Evolutionary conservation across 2,329 filamentous ascomycete species (phyloP).

Genomic region (Penicillium sclerotiorum): DNA sequence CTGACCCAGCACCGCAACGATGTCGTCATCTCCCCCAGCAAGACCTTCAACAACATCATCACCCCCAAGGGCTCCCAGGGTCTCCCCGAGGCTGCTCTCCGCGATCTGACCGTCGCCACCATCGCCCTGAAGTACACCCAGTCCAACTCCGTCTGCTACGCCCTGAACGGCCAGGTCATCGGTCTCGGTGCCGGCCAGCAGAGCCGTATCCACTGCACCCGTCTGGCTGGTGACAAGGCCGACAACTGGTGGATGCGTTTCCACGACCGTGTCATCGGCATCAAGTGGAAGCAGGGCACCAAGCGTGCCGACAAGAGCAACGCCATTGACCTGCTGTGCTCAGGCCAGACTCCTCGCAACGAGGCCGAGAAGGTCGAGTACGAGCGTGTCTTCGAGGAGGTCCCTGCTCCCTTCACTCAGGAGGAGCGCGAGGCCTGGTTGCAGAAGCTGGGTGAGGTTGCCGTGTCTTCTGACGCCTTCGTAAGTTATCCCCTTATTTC

Average conservation of each 20-base stretch:
- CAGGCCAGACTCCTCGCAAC: conserved; percentile 79
- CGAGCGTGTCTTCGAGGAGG: conserved; percentile 86
- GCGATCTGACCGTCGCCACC: conserved; percentile 91
- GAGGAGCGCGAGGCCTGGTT: conserved; percentile 89
- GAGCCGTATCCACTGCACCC: conserved; percentile 97
- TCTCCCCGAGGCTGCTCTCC: conserved; percentile 78
- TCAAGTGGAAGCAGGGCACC: conserved; percentile 97
- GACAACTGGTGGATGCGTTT: conserved; percentile 99
- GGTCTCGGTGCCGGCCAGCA: conserved; percentile 96
- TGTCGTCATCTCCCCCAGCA: conserved; percentile 75
- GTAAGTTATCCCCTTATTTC: conserved; percentile 56
- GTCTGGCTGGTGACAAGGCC: conserved; percentile 94
- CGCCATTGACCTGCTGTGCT: conserved; percentile 92
- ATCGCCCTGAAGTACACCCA: conserved; percentile 99
- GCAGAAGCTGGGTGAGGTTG: conserved; percentile 72
- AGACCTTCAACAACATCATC: conserved; percentile 81
- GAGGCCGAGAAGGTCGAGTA: conserved; percentile 85
- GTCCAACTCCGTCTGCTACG: conserved; percentile 98
- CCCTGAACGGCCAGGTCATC: conserved; percentile 87
- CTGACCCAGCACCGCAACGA: conserved; percentile 93
- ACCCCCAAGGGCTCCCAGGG: conserved; percentile 76
- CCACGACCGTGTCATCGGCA: conserved; percentile 80
- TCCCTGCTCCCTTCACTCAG: conserved; percentile 77
- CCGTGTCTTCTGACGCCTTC: conserved; percentile 92
- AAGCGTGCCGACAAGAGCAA: conserved; percentile 98